Percentiles rank a stretch among this genome's conserved stretches.
Conservation (phyloP, 768 basidiomycete genomes). For the Collybia sp. region DNA sequence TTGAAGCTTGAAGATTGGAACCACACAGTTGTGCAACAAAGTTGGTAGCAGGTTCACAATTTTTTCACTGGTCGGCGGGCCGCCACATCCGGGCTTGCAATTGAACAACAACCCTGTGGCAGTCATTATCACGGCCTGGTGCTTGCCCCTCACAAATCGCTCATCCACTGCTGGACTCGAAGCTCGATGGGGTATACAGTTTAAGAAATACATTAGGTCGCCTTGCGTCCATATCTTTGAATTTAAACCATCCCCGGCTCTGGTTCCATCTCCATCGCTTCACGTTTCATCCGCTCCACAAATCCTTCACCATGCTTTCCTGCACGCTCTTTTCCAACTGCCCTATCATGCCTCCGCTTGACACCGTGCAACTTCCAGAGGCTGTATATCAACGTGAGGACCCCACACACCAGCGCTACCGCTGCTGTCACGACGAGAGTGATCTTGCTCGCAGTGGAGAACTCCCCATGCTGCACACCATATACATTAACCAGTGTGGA, state of each 20-base stretch:
- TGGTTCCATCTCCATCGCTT: conserved; percentile 7
- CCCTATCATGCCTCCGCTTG: conserved; percentile 34
- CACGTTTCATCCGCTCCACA: conserved; percentile 16
- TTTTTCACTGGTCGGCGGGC: too few relatives aligned
- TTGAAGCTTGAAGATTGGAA: too few relatives aligned
- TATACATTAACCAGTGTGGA: conserved; percentile 50
- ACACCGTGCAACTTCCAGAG: conserved; percentile 40
- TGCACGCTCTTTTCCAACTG: conserved; percentile 35
- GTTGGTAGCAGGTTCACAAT: too few relatives aligned
- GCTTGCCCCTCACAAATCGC: too few relatives aligned
- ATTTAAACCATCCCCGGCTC: conserved; percentile 4
- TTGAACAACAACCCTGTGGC: too few relatives aligned
- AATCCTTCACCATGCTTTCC: conserved; percentile 42
- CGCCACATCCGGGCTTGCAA: too few relatives aligned
- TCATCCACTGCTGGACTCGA: too few relatives aligned
- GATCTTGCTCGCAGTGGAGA: conserved; percentile 35
- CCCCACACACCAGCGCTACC: conserved; percentile 34
- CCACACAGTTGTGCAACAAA: too few relatives aligned
- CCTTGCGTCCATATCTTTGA: too few relatives aligned
- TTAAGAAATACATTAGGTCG: too few relatives aligned
- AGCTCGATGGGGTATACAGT: too few relatives aligned
- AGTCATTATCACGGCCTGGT: too few relatives aligned
- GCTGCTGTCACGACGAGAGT: conserved; percentile 44
- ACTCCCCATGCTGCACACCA: conserved; percentile 40
- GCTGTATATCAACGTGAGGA: conserved; percentile 34